Conservation (phyloP, 129 eudicot genomes). For the Pulicaria dysenterica region DNA sequence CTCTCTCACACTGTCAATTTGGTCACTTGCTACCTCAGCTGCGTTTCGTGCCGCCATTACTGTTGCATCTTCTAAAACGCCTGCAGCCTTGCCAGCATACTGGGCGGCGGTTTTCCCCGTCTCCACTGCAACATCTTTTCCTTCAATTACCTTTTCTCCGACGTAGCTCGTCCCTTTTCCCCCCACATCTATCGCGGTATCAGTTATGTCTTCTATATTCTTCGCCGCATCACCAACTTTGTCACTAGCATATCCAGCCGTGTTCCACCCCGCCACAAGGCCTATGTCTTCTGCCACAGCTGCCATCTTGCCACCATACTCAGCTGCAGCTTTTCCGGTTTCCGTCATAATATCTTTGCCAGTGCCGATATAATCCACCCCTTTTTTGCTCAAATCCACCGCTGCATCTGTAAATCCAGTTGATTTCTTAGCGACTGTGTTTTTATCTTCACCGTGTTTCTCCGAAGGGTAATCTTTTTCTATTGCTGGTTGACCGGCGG, state of each 20-base stretch:
- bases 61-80: slow-evolving; percentile 9
- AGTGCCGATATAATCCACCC: too few relatives aligned
- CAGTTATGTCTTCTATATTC: slow-evolving; percentile 35
- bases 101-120: slow-evolving; percentile 6
- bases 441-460: too few relatives aligned
- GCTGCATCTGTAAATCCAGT: background rate
- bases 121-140: background rate
- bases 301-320: background rate
- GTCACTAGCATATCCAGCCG: too few relatives aligned
- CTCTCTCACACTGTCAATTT: background rate
- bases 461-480: too few relatives aligned
- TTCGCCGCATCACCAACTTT: too few relatives aligned
- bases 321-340: background rate
- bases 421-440: too few relatives aligned
- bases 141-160: background rate
- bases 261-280: too few relatives aligned
- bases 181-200: slow-evolving; percentile 11
- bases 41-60: background rate
- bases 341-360: background rate
- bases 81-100: slow-evolving; percentile 33
- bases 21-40: background rate
- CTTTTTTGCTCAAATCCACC: too few relatives aligned
- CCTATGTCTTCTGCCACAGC: slow-evolving; percentile 9
- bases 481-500: too few relatives aligned
- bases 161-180: background rate